Conservation (phyloP, 352 stramenopile species). For the Phytophthora cactorum region DNA sequence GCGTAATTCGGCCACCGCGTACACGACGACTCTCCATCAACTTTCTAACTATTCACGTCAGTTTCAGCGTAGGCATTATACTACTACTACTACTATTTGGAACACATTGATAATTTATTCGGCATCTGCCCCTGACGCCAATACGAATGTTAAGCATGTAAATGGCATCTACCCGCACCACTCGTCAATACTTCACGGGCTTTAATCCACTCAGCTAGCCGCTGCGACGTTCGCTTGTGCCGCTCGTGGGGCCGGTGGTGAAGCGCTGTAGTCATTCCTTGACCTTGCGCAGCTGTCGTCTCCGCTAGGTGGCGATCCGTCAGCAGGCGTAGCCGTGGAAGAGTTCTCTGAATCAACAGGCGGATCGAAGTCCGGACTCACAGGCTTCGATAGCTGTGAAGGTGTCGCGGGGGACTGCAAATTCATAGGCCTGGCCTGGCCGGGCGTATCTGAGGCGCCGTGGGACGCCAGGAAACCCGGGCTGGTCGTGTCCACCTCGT, state of each 20-base stretch:
- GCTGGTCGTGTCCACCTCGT: conserved; percentile 82
- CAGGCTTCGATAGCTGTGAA: conserved; percentile 40
- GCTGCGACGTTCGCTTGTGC: conserved; percentile 25
- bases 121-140: conserved; percentile 30
- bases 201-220: conserved; percentile 22
- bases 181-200: neutral
- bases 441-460: conserved; percentile 66
- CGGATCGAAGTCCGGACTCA: conserved; percentile 43
- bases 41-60: conserved; percentile 9
- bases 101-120: conserved; percentile 50
- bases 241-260: conserved; percentile 13
- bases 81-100: conserved; percentile 18
- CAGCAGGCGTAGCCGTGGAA: conserved; percentile 51
- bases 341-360: conserved; percentile 38
- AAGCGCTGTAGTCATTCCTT: conserved; percentile 37
- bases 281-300: conserved; percentile 40
- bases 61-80: conserved; percentile 17
- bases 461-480: conserved; percentile 62
- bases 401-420: conserved; percentile 65
- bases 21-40: conserved; percentile 2
- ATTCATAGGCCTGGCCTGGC: conserved; percentile 58
- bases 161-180: neutral
- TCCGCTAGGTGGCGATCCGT: conserved; percentile 45
- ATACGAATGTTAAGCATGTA: conserved; percentile 26
- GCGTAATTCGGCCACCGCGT: conserved; percentile 13